A percentile compares a stretch with the other conserved stretches of the same genome.
phyloP scores from a whole-genome alignment of 352 stramenopile species.

The Globisporangium alternatum region DNA sequence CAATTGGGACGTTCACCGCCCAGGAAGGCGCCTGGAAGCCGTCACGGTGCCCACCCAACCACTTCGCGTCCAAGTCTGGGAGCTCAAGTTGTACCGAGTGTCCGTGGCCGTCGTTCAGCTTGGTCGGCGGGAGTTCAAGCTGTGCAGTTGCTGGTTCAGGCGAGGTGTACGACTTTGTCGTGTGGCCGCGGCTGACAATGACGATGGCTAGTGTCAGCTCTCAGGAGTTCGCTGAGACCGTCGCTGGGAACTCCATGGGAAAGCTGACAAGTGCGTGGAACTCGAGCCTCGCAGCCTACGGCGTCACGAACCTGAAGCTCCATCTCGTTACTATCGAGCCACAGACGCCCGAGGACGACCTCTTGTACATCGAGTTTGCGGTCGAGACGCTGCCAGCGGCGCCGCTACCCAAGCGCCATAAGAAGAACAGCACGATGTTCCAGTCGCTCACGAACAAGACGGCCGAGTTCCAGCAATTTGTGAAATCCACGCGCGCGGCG shows the following conservation, averaged over 20 bases:
- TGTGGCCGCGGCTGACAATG: slow-evolving; percentile 15
- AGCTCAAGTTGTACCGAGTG: slow-evolving; percentile 3
- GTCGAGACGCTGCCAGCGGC: slow-evolving; percentile 4
- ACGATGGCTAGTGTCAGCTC: slow-evolving; percentile 13
- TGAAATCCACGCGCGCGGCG: not conserved
- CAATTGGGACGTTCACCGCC: slow-evolving; percentile 1
- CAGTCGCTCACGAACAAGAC: slow-evolving; percentile 2
- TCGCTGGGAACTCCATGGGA: slow-evolving; percentile 1
- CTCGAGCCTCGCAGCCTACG: slow-evolving; percentile 7
- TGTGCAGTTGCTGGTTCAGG: slow-evolving; percentile 3
- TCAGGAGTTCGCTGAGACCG: not conserved
- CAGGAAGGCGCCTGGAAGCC: slow-evolving; percentile 8
- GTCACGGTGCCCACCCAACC: slow-evolving; percentile 9
- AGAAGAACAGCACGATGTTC: slow-evolving; percentile 11
- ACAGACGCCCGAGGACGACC: slow-evolving; percentile 10
- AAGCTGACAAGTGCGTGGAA: not conserved
- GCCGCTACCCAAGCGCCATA: slow-evolving; percentile 6
- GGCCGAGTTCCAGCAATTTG: slow-evolving; percentile 7
- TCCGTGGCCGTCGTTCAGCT: slow-evolving; percentile 18
- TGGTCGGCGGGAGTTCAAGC: not conserved
- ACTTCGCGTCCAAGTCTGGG: not conserved
- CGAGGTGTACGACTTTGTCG: slow-evolving; percentile 15
- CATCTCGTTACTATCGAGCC: slow-evolving; percentile 13
- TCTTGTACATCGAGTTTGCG: slow-evolving; percentile 6
- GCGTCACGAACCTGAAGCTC: slow-evolving; percentile 4